phyloP scores from a whole-genome alignment of 495 filamentous ascomycete genomes.

The Saxophila tyrrhenica region DNA sequence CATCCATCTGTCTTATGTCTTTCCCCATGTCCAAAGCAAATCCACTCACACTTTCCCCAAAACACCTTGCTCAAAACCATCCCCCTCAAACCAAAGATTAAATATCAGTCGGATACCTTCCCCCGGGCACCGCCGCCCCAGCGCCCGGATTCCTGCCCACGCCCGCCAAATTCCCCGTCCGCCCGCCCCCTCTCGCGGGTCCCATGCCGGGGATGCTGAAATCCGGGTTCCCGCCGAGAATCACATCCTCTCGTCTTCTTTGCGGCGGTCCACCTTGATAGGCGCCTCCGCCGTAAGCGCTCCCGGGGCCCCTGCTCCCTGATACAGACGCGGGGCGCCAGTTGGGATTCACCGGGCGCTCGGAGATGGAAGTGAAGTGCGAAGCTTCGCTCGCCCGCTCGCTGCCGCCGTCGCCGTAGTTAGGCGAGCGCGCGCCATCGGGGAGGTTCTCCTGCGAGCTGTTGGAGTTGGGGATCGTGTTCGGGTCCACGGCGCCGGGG shows the following conservation, averaged over 20 bases:
- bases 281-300: background rate
- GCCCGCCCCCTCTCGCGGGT: background rate
- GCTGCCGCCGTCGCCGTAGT: background rate
- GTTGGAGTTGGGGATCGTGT: conserved; percentile 13
- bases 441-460: conserved; percentile 17
- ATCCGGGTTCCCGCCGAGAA: conserved; percentile 62
- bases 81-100: no score
- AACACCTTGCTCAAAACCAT: no score
- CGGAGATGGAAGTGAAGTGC: conserved; percentile 68
- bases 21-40: no score
- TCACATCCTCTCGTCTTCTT: conserved; percentile 40
- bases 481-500: background rate
- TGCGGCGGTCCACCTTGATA: conserved; percentile 24
- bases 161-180: background rate
- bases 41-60: no score
- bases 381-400: conserved; percentile 1
- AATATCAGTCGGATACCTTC: conserved; percentile 21
- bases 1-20: no score
- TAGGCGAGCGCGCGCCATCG: background rate
- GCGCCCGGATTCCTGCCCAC: background rate
- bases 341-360: conserved; percentile 74
- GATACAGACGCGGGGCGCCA: conserved; percentile 45
- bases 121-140: conserved; percentile 9
- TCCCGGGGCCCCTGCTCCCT: no score
- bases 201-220: conserved; percentile 46